Conservation (phyloP, 805 yeast genomes). For the Sugiyamaella boreocaroliniensis region DNA sequence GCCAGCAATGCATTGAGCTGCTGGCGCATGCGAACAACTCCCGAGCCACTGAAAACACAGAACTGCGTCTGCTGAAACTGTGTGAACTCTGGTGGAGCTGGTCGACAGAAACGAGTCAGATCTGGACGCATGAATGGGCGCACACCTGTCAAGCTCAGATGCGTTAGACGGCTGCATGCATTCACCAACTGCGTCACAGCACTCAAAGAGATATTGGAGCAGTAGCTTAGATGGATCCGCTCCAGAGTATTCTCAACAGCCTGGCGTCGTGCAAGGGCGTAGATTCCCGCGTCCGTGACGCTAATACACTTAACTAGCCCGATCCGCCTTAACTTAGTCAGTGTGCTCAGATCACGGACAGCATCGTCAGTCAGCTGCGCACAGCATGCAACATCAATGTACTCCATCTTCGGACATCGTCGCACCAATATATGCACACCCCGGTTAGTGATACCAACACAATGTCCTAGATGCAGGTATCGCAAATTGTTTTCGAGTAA, state of each 20-base stretch:
- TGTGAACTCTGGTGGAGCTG: constrained; percentile 87
- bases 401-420: constrained; percentile 77
- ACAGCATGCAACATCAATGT: constrained; percentile 94
- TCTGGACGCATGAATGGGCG: constrained; percentile 82
- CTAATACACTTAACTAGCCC: constrained; percentile 88
- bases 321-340: constrained; percentile 78
- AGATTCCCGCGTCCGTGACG: constrained; percentile 76
- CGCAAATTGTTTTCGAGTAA: constrained; percentile 73
- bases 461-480: constrained; percentile 90
- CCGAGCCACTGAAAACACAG: constrained; percentile 90
- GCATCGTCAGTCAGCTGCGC: constrained; percentile 80
- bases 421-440: constrained; percentile 74
- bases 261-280: constrained; percentile 55
- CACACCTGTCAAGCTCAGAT: constrained; percentile 86
- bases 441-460: constrained; percentile 79
- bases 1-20: constrained; percentile 41
- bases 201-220: constrained; percentile 68
- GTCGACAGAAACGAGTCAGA: constrained; percentile 78
- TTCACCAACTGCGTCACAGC: constrained; percentile 71
- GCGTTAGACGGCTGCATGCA: constrained; percentile 81
- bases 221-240: constrained; percentile 88
- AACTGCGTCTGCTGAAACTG: constrained; percentile 77
- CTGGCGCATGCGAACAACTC: constrained; percentile 69
- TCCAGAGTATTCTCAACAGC: constrained; percentile 78
- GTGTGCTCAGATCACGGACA: constrained; percentile 62